phyloP scores from a whole-genome alignment of 176 grass and related monocot species.

The Otatea glauca region DNA sequence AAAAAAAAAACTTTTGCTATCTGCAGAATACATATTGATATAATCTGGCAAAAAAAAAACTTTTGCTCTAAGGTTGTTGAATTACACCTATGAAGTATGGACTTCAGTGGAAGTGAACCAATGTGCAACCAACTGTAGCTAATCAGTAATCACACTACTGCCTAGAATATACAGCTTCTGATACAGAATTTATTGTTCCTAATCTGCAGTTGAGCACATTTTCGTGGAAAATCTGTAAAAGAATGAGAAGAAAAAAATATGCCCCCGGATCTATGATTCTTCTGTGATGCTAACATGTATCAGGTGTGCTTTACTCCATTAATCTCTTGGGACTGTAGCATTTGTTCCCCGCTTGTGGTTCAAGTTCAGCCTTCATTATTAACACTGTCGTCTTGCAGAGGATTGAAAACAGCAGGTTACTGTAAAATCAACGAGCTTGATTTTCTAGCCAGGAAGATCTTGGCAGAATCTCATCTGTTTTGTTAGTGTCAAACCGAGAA shows the following conservation, averaged over 20 bases:
- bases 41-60: constrained; percentile 8
- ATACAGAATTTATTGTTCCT: constrained; percentile 55
- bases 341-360: neutral
- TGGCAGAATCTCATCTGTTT: constrained; percentile 21
- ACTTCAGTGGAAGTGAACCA: neutral
- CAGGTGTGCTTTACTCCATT: constrained; percentile 28
- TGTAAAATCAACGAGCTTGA: constrained; percentile 39
- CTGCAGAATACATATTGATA: neutral
- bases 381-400: constrained; percentile 3
- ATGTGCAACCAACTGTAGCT: neutral
- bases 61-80: constrained; percentile 8
- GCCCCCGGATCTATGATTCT: constrained; percentile 19
- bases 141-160: constrained; percentile 18
- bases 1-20: constrained; percentile 4
- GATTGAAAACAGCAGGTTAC: constrained; percentile 16
- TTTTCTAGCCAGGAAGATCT: constrained; percentile 51
- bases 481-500: constrained; percentile 52
- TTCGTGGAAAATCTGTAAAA: neutral
- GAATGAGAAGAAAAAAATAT: neutral
- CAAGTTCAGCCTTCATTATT: constrained; percentile 21
- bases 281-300: constrained; percentile 36
- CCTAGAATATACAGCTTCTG: constrained; percentile 58
- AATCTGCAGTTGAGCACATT: constrained; percentile 25
- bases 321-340: constrained; percentile 17
- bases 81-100: constrained; percentile 2